Percentiles rank a stretch among this genome's conserved stretches.
Conservation (phyloP, 768 basidiomycete genomes). For the Rhodosporidiobolus odoratus region DNA sequence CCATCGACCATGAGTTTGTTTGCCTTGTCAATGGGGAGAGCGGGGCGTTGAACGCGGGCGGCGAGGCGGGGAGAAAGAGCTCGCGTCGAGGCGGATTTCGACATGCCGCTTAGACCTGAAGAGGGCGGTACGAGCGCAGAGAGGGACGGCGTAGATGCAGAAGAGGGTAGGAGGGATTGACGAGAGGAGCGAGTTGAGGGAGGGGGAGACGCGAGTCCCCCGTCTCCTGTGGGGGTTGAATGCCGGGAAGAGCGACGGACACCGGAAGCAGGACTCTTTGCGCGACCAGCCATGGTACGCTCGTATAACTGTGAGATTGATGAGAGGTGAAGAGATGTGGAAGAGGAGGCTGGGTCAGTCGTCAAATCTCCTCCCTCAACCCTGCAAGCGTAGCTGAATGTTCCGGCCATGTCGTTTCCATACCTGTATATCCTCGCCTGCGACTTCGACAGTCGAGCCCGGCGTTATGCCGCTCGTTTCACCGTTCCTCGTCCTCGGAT, state of each 20-base stretch:
- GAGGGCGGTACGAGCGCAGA: constrained; percentile 9
- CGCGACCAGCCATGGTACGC: constrained; percentile 15
- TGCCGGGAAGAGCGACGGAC: constrained; percentile 25
- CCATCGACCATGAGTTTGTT: constrained; percentile 23
- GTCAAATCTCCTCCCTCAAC: too few relatives aligned
- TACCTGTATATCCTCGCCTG: too few relatives aligned
- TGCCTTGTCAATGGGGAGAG: constrained; percentile 13
- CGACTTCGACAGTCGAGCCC: too few relatives aligned
- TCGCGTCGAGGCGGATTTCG: constrained; percentile 16
- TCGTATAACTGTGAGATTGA: too few relatives aligned
- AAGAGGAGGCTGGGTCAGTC: too few relatives aligned
- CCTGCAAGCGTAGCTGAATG: too few relatives aligned
- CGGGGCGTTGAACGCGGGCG: constrained; percentile 8
- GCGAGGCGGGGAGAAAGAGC: constrained; percentile 24
- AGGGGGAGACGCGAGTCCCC: constrained; percentile 16
- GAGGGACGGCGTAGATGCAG: constrained; percentile 16
- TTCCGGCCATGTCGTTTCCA: too few relatives aligned
- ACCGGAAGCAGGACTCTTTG: constrained; percentile 20
- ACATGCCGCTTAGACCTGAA: neutral
- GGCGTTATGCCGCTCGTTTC: too few relatives aligned
- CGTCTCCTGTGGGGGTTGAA: constrained; percentile 21
- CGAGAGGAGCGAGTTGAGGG: constrained; percentile 16
- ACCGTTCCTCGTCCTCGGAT: too few relatives aligned
- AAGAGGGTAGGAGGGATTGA: neutral
- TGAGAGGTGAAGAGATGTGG: too few relatives aligned